Conservation (phyloP, 495 filamentous ascomycete genomes). For the Podospora comata region DNA sequence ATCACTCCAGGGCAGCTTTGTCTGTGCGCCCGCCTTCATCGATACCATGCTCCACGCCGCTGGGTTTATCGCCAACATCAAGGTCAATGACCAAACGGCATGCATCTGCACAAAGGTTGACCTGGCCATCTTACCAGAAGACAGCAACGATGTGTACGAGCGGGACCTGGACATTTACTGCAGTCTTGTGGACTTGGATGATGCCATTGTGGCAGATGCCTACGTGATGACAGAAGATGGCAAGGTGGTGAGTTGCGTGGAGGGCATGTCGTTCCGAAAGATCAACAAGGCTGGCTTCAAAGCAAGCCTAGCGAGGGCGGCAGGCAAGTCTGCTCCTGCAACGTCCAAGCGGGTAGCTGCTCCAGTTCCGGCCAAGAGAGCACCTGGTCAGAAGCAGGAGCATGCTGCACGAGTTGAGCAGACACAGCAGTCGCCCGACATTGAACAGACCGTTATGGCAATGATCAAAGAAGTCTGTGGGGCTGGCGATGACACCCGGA, state of each 20-base stretch:
- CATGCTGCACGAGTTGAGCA: neutral
- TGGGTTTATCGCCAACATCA: slow-evolving; percentile 1
- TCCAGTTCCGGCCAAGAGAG: neutral
- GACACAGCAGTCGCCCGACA: neutral
- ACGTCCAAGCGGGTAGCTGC: neutral
- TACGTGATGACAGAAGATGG: neutral
- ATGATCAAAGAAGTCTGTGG: neutral
- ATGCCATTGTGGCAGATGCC: neutral
- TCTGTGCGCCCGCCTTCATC: neutral
- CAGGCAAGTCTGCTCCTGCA: neutral
- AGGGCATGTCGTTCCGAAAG: neutral
- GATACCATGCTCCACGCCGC: slow-evolving; percentile 2
- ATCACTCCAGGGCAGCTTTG: neutral
- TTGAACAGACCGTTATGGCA: neutral
- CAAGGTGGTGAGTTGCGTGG: neutral
- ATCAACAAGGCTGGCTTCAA: neutral
- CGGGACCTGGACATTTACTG: slow-evolving; percentile 3
- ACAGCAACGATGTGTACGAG: neutral
- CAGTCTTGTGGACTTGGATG: neutral
- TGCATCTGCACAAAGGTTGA: neutral
- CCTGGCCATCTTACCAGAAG: neutral
- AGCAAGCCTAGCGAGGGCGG: neutral
- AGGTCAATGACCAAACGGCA: neutral
- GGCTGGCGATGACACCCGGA: neutral
- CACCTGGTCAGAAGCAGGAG: neutral